Percentiles rank a stretch among this genome's conserved stretches.
Evolutionary conservation across 345 rosid species (phyloP).

Genomic region (Citrus unshiu): DNA sequence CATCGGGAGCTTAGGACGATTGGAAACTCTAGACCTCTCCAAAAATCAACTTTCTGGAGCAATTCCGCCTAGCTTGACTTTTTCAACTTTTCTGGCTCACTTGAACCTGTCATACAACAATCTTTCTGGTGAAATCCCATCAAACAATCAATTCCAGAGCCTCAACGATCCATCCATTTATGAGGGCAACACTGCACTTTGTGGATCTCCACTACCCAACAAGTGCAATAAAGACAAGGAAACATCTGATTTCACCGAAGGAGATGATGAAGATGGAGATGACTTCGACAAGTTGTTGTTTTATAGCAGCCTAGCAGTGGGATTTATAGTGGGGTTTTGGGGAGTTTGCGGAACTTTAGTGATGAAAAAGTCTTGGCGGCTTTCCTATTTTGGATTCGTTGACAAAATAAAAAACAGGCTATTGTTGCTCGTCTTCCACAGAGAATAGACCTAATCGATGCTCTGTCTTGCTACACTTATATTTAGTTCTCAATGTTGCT

Average conservation of each 20-base stretch:
- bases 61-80: constrained; percentile 12
- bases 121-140: constrained; percentile 21
- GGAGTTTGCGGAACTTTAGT: background rate
- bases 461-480: no score
- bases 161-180: constrained; percentile 21
- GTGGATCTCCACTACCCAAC: constrained; percentile 11
- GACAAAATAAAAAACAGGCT: background rate
- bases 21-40: constrained; percentile 20
- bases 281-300: background rate
- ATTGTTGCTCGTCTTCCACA: background rate
- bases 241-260: background rate
- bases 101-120: constrained; percentile 25
- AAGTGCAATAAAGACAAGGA: constrained; percentile 2
- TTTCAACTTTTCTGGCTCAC: constrained; percentile 3
- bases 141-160: constrained; percentile 18
- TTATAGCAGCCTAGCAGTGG: background rate
- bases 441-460: no score
- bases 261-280: background rate
- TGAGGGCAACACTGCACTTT: constrained; percentile 17
- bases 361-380: background rate
- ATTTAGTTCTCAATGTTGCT: no score
- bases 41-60: constrained; percentile 13
- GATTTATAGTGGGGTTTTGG: constrained; percentile 1
- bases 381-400: background rate
- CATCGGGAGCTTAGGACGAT: background rate